Base-by-base conservation (phyloP, 2,329 filamentous ascomycete genomes). In the Colletotrichum orchidophilum region DNA sequence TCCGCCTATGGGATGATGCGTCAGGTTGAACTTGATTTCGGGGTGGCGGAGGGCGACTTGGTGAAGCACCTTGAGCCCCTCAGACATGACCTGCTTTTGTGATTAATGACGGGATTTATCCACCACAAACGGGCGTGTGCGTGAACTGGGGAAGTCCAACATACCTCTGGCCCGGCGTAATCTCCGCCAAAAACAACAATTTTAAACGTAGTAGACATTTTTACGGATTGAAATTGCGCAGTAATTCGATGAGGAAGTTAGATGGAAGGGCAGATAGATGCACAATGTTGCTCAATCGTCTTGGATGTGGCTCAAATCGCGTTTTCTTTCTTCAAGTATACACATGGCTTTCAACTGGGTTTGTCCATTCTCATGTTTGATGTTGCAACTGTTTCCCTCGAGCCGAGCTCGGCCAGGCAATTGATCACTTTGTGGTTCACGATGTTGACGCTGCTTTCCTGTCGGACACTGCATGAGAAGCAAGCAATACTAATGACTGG, bases 1-100 rank as follows among this genome's bases (percentile, higher is more conserved):
- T 78, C 96, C 96, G 78, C 96, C 95, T 68, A 99, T 89, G 68
- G 97, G 87, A 80, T 98, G 94, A 67, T 97, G 91, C 80, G 97
- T 90, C 77, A 98, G 92, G 81, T 96, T 94, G 86, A 98, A 97
- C 77, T 92, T 92, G 64, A 92, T 87, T 75, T 91, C 89, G 67
- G 91, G 87, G 79, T 90, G 91, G 76, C 86, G 84, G 76, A 91
- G 88, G 84, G 97, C 93, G 71, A 98, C 86, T 5, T 92, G 87
- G 80, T 92, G 93, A 79, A 98, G 88, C 75, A 96, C 85, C 89
- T 97, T 97, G 78, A 97, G 83, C 72, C 90, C 94, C 85, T 97
- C 95, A 74, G 90, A 90, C 69, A 94, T 91, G 74, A 97, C 94
- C 93, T 82, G 39, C 27, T 62, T 24, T 12, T 46, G 18, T 46